Base-by-base conservation (phyloP, 192 early-diverging fungal species). In the Phycomyces blakesleeanus region DNA sequence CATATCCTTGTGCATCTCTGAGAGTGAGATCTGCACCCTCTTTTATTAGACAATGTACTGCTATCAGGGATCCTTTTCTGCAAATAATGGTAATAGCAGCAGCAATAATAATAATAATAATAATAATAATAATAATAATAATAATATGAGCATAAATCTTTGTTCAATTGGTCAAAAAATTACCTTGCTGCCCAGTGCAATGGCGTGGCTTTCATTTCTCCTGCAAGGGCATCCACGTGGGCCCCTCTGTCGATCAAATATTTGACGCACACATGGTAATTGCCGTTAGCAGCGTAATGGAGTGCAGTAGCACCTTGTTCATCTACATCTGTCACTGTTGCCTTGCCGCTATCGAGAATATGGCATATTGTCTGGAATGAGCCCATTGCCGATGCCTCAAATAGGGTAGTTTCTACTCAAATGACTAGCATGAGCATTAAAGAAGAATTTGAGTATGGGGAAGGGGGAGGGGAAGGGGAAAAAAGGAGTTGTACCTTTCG, bases 101-200 rank as follows among this genome's bases (percentile, higher is more conserved):
- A n/a, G n/a, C n/a, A 29, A 21, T 16, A 40, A 20, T 44, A n/a
- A 49, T n/a, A 21, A 20, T 50, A 59, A n/a, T n/a, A n/a, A n/a
- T n/a, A 14, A 10, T 41, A 10, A 60, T 61, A 73, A 15, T 18
- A 10, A 3, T 9, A 29, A 21, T 16, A 40, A 20, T 44, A n/a
- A 49, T n/a, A 21, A 20, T 50, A 59, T 1, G 26, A 29, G 12
- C 34, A 42, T 20, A 8, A 52, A 40, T 29, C 44, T 16, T n/a
- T n/a, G n/a, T 18, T 34, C 24, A 18, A 63, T 20, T 38, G 12
- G 22, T 42, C 1, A 44, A 21, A 18, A 6, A 16, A n/a, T 63
- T 71, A 87, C 83, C 91, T 81, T 51, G 88, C 71, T 21, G 95
- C 95, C 96, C 96, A 98, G 60, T 97, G 95, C 57, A 98, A 72